These are phyloP conservation scores for Begonia peltatifolia DNA, from an alignment of 306 rosid genomes.

Conservation along the genomic window DNA sequence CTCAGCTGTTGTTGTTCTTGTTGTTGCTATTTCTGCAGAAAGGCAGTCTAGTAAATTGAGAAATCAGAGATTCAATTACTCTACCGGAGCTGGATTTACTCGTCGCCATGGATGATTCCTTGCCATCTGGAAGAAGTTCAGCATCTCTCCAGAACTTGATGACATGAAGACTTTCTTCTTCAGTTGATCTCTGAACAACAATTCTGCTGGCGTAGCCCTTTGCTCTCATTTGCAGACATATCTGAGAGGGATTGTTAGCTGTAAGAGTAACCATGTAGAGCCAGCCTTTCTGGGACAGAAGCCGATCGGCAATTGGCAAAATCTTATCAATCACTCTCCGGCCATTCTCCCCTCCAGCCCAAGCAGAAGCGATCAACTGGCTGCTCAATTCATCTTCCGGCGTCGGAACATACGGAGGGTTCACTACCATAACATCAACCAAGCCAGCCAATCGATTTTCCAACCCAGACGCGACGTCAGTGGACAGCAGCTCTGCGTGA, in stretches of 20 bases:
- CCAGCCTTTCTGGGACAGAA: slow-evolving; percentile 84
- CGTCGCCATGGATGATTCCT: slow-evolving; percentile 5
- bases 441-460: slow-evolving; percentile 64
- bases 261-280: slow-evolving; percentile 73
- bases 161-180: slow-evolving; percentile 80
- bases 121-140: slow-evolving; percentile 19
- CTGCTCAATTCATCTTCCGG: slow-evolving; percentile 86
- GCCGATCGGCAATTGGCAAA: slow-evolving; percentile 54
- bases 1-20: slow-evolving; percentile 17
- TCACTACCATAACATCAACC: slow-evolving; percentile 84
- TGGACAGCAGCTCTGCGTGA: slow-evolving; percentile 60
- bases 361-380: slow-evolving; percentile 66
- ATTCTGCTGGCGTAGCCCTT: slow-evolving; percentile 77
- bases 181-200: slow-evolving; percentile 76
- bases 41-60: slow-evolving; percentile 27
- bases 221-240: slow-evolving; percentile 61
- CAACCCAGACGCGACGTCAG: slow-evolving; percentile 65
- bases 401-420: slow-evolving; percentile 95
- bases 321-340: slow-evolving; percentile 70
- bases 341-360: slow-evolving; percentile 98
- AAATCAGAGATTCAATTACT: slow-evolving; percentile 25
- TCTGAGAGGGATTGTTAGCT: slow-evolving; percentile 63
- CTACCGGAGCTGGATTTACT: slow-evolving; percentile 21
- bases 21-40: slow-evolving; percentile 20
- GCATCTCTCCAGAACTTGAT: slow-evolving; percentile 81